A percentile compares a stretch with the other conserved stretches of the same genome.
Conservation (phyloP, 2,329 filamentous ascomycete species). For the Fusarium falciforme region DNA sequence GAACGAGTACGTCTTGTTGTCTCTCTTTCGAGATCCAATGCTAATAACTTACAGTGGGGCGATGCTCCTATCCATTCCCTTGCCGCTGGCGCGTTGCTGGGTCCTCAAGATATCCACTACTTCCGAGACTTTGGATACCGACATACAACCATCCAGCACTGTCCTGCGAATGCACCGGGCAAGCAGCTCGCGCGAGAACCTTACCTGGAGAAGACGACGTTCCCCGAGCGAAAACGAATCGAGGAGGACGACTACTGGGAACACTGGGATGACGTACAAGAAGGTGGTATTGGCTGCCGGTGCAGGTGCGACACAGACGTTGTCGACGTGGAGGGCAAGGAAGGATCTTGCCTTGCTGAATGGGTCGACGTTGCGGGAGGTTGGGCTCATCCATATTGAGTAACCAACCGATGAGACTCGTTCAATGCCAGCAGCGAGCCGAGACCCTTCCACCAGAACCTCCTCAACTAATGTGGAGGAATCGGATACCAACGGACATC, state of each 20-base stretch:
- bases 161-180: conserved; percentile 92
- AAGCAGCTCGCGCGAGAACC: conserved; percentile 85
- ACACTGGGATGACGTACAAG: conserved; percentile 84
- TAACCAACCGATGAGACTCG: conserved; percentile 7
- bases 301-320: conserved; percentile 98
- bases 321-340: conserved; percentile 96
- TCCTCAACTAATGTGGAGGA: conserved; percentile 10
- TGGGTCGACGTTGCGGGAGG: conserved; percentile 98
- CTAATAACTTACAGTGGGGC: conserved; percentile 78
- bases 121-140: conserved; percentile 99
- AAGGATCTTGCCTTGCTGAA: conserved; percentile 92
- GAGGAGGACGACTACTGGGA: conserved; percentile 99
- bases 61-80: conserved; percentile 98
- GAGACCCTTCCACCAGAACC: neutral
- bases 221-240: conserved; percentile 82
- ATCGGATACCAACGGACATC: conserved; percentile 13
- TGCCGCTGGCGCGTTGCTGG: conserved; percentile 87
- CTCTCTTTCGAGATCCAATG: conserved; percentile 8
- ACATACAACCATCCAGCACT: conserved; percentile 99
- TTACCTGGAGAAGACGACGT: conserved; percentile 83
- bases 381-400: conserved; percentile 72
- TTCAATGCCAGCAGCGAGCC: neutral
- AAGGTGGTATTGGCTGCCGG: conserved; percentile 96
- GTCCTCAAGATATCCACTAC: conserved; percentile 90
- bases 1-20: conserved; percentile 75